Conservation (phyloP, 2,329 filamentous ascomycete genomes). For the Fusarium sp. region DNA sequence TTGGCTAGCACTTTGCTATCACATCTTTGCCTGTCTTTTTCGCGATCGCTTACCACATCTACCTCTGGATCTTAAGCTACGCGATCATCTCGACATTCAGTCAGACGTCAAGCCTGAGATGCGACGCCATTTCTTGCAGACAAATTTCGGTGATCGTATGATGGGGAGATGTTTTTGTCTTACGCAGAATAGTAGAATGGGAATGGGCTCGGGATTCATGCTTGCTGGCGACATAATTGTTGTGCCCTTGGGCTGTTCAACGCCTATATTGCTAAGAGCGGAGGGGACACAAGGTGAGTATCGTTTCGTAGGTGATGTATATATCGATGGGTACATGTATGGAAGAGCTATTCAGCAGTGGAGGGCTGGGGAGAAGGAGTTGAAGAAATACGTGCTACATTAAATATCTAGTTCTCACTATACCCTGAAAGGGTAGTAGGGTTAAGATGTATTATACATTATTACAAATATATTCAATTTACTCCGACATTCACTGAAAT, state of each 20-base stretch:
- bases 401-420: background rate
- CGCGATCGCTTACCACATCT: constrained; percentile 23
- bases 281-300: constrained; percentile 24
- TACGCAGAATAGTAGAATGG: constrained; percentile 13
- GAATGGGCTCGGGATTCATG: constrained; percentile 31
- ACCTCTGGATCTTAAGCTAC: background rate
- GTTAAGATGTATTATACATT: too few species aligned
- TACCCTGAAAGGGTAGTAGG: too few species aligned
- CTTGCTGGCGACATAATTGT: constrained; percentile 26
- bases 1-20: constrained; percentile 15
- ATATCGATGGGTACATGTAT: constrained; percentile 29
- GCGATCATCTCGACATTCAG: background rate
- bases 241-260: constrained; percentile 31
- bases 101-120: background rate
- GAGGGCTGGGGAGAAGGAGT: background rate
- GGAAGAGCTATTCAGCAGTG: constrained; percentile 30
- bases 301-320: constrained; percentile 33
- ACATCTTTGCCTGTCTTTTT: constrained; percentile 24
- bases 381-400: constrained; percentile 29
- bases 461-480: too few species aligned
- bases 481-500: too few species aligned
- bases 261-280: constrained; percentile 20
- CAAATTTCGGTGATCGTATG: constrained; percentile 27
- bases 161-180: constrained; percentile 32
- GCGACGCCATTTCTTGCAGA: constrained; percentile 15